Evolutionary conservation across 2,329 filamentous ascomycete genomes (phyloP).

Genomic region (Talaromyces sp.): DNA sequence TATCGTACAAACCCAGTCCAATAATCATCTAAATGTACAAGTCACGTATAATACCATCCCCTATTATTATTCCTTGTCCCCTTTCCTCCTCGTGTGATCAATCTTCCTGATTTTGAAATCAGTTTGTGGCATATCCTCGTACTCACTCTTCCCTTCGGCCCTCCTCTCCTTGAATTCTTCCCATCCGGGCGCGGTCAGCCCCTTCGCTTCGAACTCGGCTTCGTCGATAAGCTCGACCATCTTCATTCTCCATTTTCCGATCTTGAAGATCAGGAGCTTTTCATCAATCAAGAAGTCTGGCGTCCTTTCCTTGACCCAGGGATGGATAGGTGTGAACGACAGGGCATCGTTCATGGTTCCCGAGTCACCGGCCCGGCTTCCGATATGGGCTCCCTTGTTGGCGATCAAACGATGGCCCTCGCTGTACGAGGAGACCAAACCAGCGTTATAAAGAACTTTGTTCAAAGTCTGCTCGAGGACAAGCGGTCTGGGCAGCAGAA

Average conservation of each 20-base stretch:
- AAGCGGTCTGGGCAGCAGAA: conserved; percentile 47
- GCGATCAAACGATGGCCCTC: conserved; percentile 49
- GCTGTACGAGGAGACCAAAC: conserved; percentile 47
- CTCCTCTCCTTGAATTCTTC: conserved; percentile 26
- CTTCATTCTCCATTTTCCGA: conserved; percentile 59
- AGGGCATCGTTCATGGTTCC: conserved; percentile 42
- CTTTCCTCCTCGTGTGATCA: background rate
- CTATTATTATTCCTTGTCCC: background rate
- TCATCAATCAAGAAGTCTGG: conserved; percentile 48
- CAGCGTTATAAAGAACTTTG: conserved; percentile 48
- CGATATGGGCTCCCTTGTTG: conserved; percentile 49
- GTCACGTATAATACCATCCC: background rate
- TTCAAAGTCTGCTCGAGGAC: conserved; percentile 46
- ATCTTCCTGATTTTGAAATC: background rate
- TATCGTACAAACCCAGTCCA: background rate
- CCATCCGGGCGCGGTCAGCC: conserved; percentile 50
- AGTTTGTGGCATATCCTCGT: background rate
- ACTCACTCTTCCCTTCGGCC: conserved; percentile 7
- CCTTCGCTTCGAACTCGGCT: conserved; percentile 45
- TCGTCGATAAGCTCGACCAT: conserved; percentile 54
- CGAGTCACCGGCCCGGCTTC: conserved; percentile 35
- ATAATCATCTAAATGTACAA: background rate
- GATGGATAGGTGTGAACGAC: conserved; percentile 47
- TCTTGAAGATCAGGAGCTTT: conserved; percentile 50
- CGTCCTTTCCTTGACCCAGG: conserved; percentile 39